phyloP scores from a whole-genome alignment of 2,329 filamentous ascomycete genomes.

The Colletotrichum zoysiae region DNA sequence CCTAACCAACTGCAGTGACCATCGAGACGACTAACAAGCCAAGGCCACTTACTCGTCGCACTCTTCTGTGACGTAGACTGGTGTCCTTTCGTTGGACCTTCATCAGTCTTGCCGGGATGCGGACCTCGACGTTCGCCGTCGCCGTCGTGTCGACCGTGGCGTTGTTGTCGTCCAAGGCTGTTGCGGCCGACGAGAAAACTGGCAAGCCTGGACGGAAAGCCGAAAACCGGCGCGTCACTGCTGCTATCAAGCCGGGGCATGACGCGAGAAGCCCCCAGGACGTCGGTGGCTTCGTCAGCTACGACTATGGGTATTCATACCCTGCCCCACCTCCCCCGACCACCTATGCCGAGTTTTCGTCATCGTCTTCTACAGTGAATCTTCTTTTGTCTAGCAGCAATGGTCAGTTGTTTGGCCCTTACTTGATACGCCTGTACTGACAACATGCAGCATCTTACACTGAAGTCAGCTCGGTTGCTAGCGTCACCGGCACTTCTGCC shows the following conservation, averaged over 20 bases:
- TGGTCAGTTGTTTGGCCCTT: slow-evolving; percentile 5
- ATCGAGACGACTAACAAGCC: background rate
- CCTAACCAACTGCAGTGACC: background rate
- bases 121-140: slow-evolving; percentile 48
- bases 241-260: background rate
- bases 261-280: slow-evolving; percentile 6
- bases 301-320: slow-evolving; percentile 38
- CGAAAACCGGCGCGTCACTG: background rate
- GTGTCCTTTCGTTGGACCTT: background rate
- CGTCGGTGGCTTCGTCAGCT: slow-evolving; percentile 21
- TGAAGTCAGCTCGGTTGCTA: slow-evolving; percentile 2
- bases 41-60: background rate
- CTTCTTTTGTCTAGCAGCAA: background rate
- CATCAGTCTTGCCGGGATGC: slow-evolving; percentile 49
- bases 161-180: slow-evolving; percentile 46
- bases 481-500: background rate
- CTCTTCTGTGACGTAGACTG: background rate
- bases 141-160: slow-evolving; percentile 51
- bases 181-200: background rate
- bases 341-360: slow-evolving; percentile 28
- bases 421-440: background rate
- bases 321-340: slow-evolving; percentile 21
- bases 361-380: slow-evolving; percentile 11
- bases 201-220: background rate
- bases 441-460: background rate